Conservation (phyloP, 331 rosid species). For the Acacia pycnantha region DNA sequence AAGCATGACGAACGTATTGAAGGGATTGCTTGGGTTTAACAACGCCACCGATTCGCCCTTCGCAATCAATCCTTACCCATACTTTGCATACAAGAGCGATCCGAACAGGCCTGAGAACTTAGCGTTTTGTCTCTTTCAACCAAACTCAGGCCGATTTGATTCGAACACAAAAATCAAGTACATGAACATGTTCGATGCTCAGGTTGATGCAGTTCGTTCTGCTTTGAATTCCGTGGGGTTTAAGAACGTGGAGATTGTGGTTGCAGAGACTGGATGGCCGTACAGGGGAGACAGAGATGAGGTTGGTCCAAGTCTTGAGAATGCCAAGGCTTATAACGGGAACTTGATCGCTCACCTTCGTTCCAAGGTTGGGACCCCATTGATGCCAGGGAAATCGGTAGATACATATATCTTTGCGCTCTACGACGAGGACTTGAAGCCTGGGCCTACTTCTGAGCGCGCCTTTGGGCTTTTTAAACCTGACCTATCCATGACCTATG, state of each 20-base stretch:
- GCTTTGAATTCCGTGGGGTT: constrained; percentile 83
- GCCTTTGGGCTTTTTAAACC: constrained; percentile 93
- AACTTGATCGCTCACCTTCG: constrained; percentile 81
- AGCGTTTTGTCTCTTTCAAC: constrained; percentile 86
- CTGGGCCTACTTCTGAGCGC: constrained; percentile 82
- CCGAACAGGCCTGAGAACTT: constrained; percentile 72
- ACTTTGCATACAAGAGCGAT: constrained; percentile 77
- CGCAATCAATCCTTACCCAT: constrained; percentile 91
- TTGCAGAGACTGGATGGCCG: constrained; percentile 99
- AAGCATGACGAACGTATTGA: constrained; percentile 39
- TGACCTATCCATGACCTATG: constrained; percentile 78
- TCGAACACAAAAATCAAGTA: constrained; percentile 75
- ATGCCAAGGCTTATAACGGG: constrained; percentile 89
- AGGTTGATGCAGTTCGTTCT: constrained; percentile 88
- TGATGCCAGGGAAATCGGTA: constrained; percentile 96
- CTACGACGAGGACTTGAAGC: constrained; percentile 88
- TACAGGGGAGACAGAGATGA: constrained; percentile 82
- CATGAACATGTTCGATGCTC: constrained; percentile 98
- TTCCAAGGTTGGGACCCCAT: constrained; percentile 87
- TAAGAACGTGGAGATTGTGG: constrained; percentile 81
- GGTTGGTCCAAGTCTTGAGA: constrained; percentile 76
- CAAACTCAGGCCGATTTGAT: constrained; percentile 83
- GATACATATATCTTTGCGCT: constrained; percentile 90
- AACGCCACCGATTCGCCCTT: constrained; percentile 80
- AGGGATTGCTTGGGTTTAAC: constrained; percentile 65